Percentiles rank a stretch among this genome's conserved stretches.
phyloP scores from a whole-genome alignment of 768 basidiomycete species.

The Lentinula lateritia region DNA sequence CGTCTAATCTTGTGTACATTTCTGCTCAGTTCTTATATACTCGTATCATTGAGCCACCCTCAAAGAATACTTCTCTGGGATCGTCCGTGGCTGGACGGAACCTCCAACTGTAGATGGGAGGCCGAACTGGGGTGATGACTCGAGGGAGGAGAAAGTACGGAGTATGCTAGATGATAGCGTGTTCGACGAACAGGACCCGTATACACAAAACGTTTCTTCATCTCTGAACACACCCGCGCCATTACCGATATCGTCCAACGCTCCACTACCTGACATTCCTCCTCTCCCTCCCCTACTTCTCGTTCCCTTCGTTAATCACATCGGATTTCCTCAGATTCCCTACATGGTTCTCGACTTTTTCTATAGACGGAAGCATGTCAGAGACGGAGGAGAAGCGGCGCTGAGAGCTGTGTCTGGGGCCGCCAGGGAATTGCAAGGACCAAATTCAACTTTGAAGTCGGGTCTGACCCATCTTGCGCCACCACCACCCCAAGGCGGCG shows the following conservation, averaged over 20 bases:
- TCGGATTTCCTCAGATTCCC: slow-evolving; percentile 83
- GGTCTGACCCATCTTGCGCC: slow-evolving; percentile 9
- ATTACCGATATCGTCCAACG: slow-evolving; percentile 25
- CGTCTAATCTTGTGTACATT: not conserved
- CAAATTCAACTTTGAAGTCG: slow-evolving; percentile 14
- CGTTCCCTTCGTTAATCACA: slow-evolving; percentile 65
- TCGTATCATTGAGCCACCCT: slow-evolving; percentile 47
- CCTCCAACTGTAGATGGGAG: slow-evolving; percentile 8
- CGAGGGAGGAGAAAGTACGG: slow-evolving; percentile 68
- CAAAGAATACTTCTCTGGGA: slow-evolving; percentile 92
- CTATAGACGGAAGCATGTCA: slow-evolving; percentile 80
- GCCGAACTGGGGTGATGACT: slow-evolving; percentile 46
- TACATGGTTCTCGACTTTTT: slow-evolving; percentile 91
- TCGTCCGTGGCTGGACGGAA: slow-evolving; percentile 81
- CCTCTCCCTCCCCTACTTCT: slow-evolving; percentile 76
- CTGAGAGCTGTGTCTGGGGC: slow-evolving; percentile 61
- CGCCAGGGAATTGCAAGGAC: slow-evolving; percentile 55
- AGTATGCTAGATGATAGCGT: slow-evolving; percentile 65
- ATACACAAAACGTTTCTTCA: slow-evolving; percentile 10
- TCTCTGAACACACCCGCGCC: not conserved
- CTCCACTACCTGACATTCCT: slow-evolving; percentile 55
- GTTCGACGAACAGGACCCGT: slow-evolving; percentile 63
- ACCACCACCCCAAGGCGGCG: slow-evolving; percentile 28
- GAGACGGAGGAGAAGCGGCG: slow-evolving; percentile 74
- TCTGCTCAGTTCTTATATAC: not conserved